A percentile compares a stretch with the other conserved stretches of the same genome.
Evolutionary conservation across 441 rosid genomes (phyloP).

Genomic region (Populus hybrid): DNA sequence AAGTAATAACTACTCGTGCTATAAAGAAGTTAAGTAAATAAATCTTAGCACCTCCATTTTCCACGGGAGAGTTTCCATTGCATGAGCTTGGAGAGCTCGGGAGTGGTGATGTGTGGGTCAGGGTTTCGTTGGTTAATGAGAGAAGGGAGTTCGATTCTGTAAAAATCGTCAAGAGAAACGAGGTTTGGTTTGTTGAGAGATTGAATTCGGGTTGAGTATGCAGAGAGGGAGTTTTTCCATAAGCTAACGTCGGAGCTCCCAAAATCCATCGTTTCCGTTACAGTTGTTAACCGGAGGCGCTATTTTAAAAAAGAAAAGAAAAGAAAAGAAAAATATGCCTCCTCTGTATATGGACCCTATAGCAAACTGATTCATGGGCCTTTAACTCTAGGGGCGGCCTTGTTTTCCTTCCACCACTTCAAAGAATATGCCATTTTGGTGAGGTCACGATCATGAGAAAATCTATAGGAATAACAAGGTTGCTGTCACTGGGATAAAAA

Average conservation of each 20-base stretch:
- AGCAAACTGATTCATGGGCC: not conserved
- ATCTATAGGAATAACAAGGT: not conserved
- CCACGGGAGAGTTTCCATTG: constrained; percentile 92
- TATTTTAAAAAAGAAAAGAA: no score
- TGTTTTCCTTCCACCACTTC: not conserved
- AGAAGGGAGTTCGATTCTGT: constrained; percentile 61
- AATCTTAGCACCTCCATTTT: constrained; percentile 61
- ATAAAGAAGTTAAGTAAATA: not conserved
- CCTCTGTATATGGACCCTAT: not conserved
- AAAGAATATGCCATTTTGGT: not conserved
- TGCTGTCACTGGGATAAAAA: not conserved
- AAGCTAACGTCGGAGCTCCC: constrained; percentile 40
- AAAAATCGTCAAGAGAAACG: constrained; percentile 63
- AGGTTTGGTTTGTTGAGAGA: constrained; percentile 66
- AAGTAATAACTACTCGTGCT: not conserved
- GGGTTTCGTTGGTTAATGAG: constrained; percentile 67
- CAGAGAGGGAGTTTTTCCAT: constrained; percentile 61
- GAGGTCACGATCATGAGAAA: not conserved
- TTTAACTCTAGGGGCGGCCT: not conserved
- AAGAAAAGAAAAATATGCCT: not conserved
- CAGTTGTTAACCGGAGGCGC: not conserved
- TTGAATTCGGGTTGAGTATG: constrained; percentile 50
- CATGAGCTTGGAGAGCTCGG: constrained; percentile 81
- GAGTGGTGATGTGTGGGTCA: constrained; percentile 60
- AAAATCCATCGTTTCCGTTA: constrained; percentile 36